Evolutionary conservation across 2,329 filamentous ascomycete genomes (phyloP).

Genomic region (Paracoccidioides lutzii): DNA sequence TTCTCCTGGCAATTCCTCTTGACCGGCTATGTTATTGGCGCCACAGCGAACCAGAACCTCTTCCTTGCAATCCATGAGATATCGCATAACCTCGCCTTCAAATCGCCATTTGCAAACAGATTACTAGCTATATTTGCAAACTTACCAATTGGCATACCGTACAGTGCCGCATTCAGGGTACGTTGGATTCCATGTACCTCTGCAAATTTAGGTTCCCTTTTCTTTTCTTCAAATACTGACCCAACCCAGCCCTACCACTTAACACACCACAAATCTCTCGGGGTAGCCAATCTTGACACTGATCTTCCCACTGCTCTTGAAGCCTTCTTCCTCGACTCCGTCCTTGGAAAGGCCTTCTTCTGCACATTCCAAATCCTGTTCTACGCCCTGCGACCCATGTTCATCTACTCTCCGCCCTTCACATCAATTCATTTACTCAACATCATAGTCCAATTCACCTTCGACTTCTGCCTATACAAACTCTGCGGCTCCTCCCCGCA

Average conservation of each 20-base stretch:
- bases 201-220: not conserved
- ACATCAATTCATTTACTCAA: slow-evolving; percentile 78
- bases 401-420: slow-evolving; percentile 78
- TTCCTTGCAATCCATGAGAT: slow-evolving; percentile 99
- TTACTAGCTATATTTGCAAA: slow-evolving; percentile 88
- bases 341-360: slow-evolving; percentile 96
- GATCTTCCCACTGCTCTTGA: slow-evolving; percentile 88
- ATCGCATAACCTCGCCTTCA: slow-evolving; percentile 92
- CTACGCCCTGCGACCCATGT: slow-evolving; percentile 92
- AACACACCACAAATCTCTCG: slow-evolving; percentile 96
- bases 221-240: not conserved
- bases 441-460: slow-evolving; percentile 59
- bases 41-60: slow-evolving; percentile 94
- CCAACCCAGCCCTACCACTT: slow-evolving; percentile 70
- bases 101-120: slow-evolving; percentile 64
- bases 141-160: slow-evolving; percentile 86
- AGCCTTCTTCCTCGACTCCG: slow-evolving; percentile 79
- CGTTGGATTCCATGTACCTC: slow-evolving; percentile 17
- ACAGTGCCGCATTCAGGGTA: slow-evolving; percentile 88
- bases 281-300: slow-evolving; percentile 89
- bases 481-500: slow-evolving; percentile 43
- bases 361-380: slow-evolving; percentile 99
- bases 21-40: slow-evolving; percentile 80
- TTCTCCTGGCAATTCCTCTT: slow-evolving; percentile 75
- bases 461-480: slow-evolving; percentile 59